Percentiles rank a stretch among this genome's conserved stretches.
phyloP scores from a whole-genome alignment of 2,329 filamentous ascomycete species.

The Tolypocladium endophyticum region DNA sequence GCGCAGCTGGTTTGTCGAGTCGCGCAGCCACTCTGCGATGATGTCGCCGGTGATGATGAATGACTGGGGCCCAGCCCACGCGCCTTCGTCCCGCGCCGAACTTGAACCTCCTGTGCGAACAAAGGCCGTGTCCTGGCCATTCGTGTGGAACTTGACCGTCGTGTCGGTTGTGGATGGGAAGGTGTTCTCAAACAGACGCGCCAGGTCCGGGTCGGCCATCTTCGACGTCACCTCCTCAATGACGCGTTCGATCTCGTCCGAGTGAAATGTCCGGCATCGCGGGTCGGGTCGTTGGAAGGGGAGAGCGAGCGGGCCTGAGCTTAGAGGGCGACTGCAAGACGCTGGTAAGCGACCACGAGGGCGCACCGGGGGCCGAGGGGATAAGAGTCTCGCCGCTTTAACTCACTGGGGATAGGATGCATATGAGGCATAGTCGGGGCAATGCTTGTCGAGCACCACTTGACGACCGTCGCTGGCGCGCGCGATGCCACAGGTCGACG shows the following conservation, averaged over 20 bases:
- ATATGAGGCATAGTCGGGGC: constrained; percentile 30
- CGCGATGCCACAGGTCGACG: constrained; percentile 7
- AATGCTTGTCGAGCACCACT: constrained; percentile 16
- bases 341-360: not conserved
- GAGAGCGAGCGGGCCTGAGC: constrained; percentile 65
- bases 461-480: constrained; percentile 14
- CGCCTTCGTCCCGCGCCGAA: constrained; percentile 35
- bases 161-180: constrained; percentile 83
- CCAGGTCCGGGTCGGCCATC: constrained; percentile 78
- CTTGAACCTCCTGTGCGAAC: constrained; percentile 21
- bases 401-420: constrained; percentile 28
- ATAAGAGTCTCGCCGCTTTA: not conserved
- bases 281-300: constrained; percentile 77
- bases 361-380: not conserved
- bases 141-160: constrained; percentile 77
- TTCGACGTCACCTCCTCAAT: constrained; percentile 71
- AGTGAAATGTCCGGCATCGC: constrained; percentile 82
- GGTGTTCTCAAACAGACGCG: constrained; percentile 87
- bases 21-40: constrained; percentile 83
- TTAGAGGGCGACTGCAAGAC: constrained; percentile 57
- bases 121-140: constrained; percentile 36
- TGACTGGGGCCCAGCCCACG: constrained; percentile 77
- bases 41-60: constrained; percentile 94
- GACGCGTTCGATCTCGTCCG: constrained; percentile 75
- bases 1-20: constrained; percentile 85